A percentile compares a stretch with the other conserved stretches of the same genome.
Conservation (phyloP, 768 basidiomycete species). For the Agaricus sinodeliciosus region DNA sequence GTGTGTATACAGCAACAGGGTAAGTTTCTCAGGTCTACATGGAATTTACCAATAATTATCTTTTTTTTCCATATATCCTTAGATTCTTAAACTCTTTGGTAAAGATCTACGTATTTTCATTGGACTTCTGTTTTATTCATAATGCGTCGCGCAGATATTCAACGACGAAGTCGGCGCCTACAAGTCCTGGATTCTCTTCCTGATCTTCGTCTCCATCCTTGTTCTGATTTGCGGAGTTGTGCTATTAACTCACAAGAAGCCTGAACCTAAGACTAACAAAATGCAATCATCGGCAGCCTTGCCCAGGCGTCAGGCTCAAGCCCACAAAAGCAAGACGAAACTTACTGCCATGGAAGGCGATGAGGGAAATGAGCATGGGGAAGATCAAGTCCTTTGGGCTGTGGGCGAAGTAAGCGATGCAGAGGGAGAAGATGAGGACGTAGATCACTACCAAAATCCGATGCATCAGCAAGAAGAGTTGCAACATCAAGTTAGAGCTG, state of each 20-base stretch:
- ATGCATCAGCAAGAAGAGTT: slow-evolving; percentile 17
- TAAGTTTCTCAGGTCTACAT: slow-evolving; percentile 23
- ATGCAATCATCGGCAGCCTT: slow-evolving; percentile 24
- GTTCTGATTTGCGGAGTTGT: slow-evolving; percentile 89
- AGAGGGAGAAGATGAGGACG: slow-evolving; percentile 35
- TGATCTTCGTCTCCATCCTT: slow-evolving; percentile 81
- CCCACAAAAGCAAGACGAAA: slow-evolving; percentile 14
- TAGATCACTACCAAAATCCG: slow-evolving; percentile 37
- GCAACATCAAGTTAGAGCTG: slow-evolving; percentile 4
- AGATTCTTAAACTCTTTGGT: slow-evolving; percentile 42
- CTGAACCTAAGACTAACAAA: slow-evolving; percentile 42
- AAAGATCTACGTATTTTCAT: background rate
- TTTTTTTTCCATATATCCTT: slow-evolving; percentile 10
- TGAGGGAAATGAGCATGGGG: slow-evolving; percentile 29
- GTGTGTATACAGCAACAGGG: slow-evolving; percentile 83
- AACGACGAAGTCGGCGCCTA: slow-evolving; percentile 85
- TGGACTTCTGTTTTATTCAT: background rate
- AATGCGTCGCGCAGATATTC: slow-evolving; percentile 43
- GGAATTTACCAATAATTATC: background rate
- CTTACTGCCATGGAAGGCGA: slow-evolving; percentile 28
- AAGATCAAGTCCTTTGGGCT: slow-evolving; percentile 55
- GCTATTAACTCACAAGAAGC: slow-evolving; percentile 90
- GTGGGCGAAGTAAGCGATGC: slow-evolving; percentile 65
- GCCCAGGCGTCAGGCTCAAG: slow-evolving; percentile 19
- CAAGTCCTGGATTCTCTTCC: slow-evolving; percentile 80